Conservation (phyloP, 768 basidiomycete genomes). For the Termitomyces bulborhizus region DNA sequence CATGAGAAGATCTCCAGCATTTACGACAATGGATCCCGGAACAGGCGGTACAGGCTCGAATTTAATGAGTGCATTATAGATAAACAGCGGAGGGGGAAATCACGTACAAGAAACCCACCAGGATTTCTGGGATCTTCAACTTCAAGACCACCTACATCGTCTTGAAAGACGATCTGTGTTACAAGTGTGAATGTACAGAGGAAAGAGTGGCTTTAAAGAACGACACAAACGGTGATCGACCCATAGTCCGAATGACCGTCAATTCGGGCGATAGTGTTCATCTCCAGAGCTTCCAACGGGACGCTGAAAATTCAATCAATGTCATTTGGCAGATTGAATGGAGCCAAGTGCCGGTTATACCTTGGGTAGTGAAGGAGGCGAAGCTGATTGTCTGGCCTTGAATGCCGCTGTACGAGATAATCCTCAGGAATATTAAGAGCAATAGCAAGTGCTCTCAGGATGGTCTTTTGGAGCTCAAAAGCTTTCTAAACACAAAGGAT, state of each 20-base stretch:
- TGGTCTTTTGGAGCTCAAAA: constrained; percentile 32
- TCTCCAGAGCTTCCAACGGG: constrained; percentile 22
- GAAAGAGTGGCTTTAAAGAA: not conserved
- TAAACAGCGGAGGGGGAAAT: not conserved
- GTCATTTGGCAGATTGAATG: not conserved
- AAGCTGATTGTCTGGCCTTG: constrained; percentile 43
- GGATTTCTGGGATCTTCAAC: constrained; percentile 47
- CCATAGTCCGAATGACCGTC: constrained; percentile 52
- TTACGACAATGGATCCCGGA: constrained; percentile 42
- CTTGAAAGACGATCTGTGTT: constrained; percentile 45
- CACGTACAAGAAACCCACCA: constrained; percentile 32
- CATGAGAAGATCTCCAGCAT: constrained; percentile 46
- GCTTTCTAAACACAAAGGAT: constrained; percentile 24
- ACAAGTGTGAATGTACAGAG: not conserved
- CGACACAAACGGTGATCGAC: constrained; percentile 36
- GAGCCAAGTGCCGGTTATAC: constrained; percentile 5
- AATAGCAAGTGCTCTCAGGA: constrained; percentile 44
- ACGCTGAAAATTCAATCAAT: constrained; percentile 19
- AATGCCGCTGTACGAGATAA: constrained; percentile 38
- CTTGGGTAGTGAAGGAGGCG: constrained; percentile 54
- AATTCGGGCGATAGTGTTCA: constrained; percentile 35
- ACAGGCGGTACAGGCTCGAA: constrained; percentile 34
- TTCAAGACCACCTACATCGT: constrained; percentile 55
- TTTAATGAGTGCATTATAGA: not conserved
- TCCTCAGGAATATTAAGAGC: constrained; percentile 37